These are phyloP conservation scores for Nyssa sinensis DNA, from an alignment of 148 eudicot genomes.

Conservation along the genomic window DNA sequence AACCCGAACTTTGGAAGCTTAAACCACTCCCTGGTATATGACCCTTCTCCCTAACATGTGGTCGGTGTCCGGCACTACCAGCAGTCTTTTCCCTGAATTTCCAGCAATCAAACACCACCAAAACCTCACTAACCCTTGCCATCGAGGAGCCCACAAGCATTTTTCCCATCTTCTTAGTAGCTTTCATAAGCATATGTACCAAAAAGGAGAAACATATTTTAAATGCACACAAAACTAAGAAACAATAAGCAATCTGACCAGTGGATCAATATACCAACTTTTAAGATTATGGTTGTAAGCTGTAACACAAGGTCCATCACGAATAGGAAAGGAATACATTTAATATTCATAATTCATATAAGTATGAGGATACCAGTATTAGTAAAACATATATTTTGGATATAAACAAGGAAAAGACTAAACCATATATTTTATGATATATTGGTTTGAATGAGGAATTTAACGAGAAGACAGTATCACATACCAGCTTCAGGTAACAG, in stretches of 20 bases:
- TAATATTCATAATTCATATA: too few relatives aligned
- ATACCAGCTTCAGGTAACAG: constrained; percentile 89
- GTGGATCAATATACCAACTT: too few relatives aligned
- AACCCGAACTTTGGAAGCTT: neutral
- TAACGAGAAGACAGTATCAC: neutral
- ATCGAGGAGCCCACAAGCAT: neutral
- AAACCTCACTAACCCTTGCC: neutral
- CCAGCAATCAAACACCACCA: neutral
- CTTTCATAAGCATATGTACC: neutral
- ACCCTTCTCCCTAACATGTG: neutral
- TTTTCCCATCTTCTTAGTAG: neutral
- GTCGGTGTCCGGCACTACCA: neutral
- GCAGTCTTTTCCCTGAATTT: neutral
- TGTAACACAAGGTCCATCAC: too few relatives aligned
- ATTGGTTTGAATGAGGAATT: neutral
- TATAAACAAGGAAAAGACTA: neutral
- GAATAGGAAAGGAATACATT: too few relatives aligned
- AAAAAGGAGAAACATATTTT: neutral
- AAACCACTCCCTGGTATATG: neutral
- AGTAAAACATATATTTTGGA: neutral
- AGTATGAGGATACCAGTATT: too few relatives aligned
- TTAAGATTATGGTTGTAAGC: too few relatives aligned
- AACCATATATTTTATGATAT: neutral
- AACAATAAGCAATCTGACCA: too few relatives aligned
- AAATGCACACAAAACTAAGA: neutral